phyloP scores from a whole-genome alignment of 192 early-diverging fungal species.

The Anaeromyces robustus region DNA sequence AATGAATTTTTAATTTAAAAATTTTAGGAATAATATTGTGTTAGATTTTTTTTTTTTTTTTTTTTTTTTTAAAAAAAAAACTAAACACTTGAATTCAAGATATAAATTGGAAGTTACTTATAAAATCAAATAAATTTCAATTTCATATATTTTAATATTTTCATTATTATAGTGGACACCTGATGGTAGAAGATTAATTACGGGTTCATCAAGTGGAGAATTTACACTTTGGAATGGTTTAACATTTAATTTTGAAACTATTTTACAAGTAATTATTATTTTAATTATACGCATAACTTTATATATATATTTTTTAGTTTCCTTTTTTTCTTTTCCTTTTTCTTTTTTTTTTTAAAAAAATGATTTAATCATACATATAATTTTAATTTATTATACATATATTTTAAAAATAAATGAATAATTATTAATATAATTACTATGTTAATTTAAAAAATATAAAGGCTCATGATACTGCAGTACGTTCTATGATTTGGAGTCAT shows the following conservation, averaged over 20 bases:
- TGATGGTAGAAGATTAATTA: conserved; percentile 83
- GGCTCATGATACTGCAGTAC: conserved; percentile 88
- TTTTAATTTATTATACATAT: not conserved
- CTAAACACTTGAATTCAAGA: no score
- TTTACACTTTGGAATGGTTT: conserved; percentile 96
- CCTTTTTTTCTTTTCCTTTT: not conserved
- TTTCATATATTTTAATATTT: no score
- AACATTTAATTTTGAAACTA: conserved; percentile 96
- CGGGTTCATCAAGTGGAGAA: conserved; percentile 84
- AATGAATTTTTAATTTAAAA: no score
- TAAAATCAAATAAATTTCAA: no score
- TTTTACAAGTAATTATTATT: conserved; percentile 52
- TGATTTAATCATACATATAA: no score
- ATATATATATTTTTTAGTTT: no score
- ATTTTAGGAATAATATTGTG: no score
- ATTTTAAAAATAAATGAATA: conserved; percentile 6
- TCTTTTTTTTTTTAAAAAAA: not conserved
- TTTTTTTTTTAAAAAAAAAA: no score
- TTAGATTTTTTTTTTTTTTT: no score
- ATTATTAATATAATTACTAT: not conserved
- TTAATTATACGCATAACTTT: no score
- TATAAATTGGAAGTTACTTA: no score
- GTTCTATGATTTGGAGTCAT: conserved; percentile 91
- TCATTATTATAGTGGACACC: conserved; percentile 67
- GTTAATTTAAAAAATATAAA: conserved; percentile 9